Conservation (phyloP, 2,329 filamentous ascomycete species). For the Monosporascus sp. region DNA sequence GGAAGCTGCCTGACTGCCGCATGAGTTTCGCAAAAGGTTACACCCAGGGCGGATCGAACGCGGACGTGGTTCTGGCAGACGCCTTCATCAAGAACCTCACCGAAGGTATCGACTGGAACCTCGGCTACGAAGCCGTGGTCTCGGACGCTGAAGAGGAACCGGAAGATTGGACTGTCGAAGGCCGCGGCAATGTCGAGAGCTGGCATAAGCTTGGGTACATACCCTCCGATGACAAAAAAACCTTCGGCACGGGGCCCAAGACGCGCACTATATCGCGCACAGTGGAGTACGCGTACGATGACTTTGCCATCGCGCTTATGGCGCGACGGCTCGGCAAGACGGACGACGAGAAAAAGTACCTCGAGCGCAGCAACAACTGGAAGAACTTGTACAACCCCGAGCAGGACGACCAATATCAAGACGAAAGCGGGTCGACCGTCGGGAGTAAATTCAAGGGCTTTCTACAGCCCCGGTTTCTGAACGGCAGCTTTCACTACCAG, state of each 20-base stretch:
- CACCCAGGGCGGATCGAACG: conserved; percentile 72
- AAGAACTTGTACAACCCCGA: conserved; percentile 55
- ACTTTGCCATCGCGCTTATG: conserved; percentile 63
- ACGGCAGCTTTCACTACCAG: conserved; percentile 63
- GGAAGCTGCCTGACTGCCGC: conserved; percentile 66
- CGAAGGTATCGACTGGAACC: conserved; percentile 59
- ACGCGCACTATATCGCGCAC: conserved; percentile 68
- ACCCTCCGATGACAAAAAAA: conserved; percentile 61
- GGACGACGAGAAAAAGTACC: conserved; percentile 55
- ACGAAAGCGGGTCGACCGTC: conserved; percentile 9
- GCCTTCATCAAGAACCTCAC: conserved; percentile 64
- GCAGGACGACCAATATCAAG: conserved; percentile 29
- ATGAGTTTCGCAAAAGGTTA: conserved; percentile 74
- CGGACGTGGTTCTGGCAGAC: conserved; percentile 66
- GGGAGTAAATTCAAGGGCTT: conserved; percentile 60
- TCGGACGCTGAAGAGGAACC: conserved; percentile 68
- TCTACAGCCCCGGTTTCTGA: conserved; percentile 60
- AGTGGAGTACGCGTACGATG: conserved; percentile 76
- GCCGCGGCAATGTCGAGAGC: conserved; percentile 62
- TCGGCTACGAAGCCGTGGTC: conserved; percentile 66
- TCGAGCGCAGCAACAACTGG: conserved; percentile 61
- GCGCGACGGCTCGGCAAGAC: conserved; percentile 51
- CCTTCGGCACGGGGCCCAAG: conserved; percentile 55
- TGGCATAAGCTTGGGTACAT: conserved; percentile 70
- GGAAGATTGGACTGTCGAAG: conserved; percentile 61